phyloP scores from a whole-genome alignment of 345 rosid species.

The Linum usitatissimum region DNA sequence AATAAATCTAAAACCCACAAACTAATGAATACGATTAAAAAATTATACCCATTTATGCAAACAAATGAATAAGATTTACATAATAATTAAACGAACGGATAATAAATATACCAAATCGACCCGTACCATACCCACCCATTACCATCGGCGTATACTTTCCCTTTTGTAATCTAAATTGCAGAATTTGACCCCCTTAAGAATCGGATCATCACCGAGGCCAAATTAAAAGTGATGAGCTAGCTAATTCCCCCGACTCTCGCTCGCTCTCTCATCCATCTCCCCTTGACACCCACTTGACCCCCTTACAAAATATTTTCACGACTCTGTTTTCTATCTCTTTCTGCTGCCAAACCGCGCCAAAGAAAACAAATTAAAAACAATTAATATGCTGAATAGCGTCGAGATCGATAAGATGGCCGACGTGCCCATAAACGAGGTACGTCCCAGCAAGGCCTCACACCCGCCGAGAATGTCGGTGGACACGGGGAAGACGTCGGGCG shows the following conservation, averaged over 20 bases:
- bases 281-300: background rate
- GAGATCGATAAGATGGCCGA: conserved; percentile 4
- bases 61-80: too few relatives aligned
- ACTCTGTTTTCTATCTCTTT: background rate
- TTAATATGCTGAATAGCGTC: background rate
- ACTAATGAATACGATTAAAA: too few relatives aligned
- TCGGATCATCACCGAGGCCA: background rate
- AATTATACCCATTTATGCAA: too few relatives aligned
- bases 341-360: background rate
- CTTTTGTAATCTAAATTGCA: too few relatives aligned
- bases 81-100: too few relatives aligned
- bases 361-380: too few relatives aligned
- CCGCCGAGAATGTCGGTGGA: background rate
- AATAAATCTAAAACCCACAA: too few relatives aligned
- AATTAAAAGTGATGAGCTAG: background rate
- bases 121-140: too few relatives aligned
- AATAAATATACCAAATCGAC: too few relatives aligned
- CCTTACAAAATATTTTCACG: background rate
- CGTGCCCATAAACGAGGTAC: background rate
- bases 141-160: too few relatives aligned
- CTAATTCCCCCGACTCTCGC: background rate
- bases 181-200: background rate
- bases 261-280: background rate
- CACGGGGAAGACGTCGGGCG: background rate
- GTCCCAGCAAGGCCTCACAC: background rate